Evolutionary conservation across 2,329 filamentous ascomycete genomes (phyloP), one percentile per base, ranked within the genome.

Genomic region (Aquanectria penicillioides): DNA sequence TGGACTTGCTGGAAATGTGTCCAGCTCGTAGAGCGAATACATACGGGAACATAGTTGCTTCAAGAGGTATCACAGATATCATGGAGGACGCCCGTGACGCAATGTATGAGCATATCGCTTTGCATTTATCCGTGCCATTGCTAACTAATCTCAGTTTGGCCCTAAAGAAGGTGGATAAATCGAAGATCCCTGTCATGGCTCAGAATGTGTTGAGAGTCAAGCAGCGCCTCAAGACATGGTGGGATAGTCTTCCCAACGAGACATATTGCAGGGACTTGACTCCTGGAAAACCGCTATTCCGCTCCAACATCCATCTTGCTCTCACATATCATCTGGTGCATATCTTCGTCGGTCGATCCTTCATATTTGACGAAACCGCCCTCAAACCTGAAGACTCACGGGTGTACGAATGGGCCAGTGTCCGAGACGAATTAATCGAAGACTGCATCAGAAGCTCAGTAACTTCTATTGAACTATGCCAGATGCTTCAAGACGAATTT

Each of bases 31-130:
- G 66, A 28, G 56, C 54, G 20, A 64, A 66, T 20, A 58, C 51
- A 29, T 69, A 68, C 50, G 60, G 64, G 20, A 68, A 68, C 4
- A 56, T 51, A 5, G 38, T 63, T 15, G 58, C 63, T 2, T 57
- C 61, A 51, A 43, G 61, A 22, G 59, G 54, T 8, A 41, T 67
- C 6, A 69, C 54, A 0, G 68, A 59, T 3, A 63, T 63, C 13
- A 65, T 69, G 64, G 66, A 69, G 4, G 57, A 68, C 18, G 61
- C 61, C 3, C 53, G 58, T 25, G 66, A 69, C 7, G 57, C 41
- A 31, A 61, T 66, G 66, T 60, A 5, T 47, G 63, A 7, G 1
- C 11, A 0, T 7, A 1, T 10, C 25, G 1, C 5, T 10, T 44
- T 18, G 2, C n/a, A 13, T 22, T 1, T 7, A 1, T 2, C 2